Evolutionary conservation across 495 filamentous ascomycete genomes (phyloP).

Genomic region (Hypoxylon subgilvum): DNA sequence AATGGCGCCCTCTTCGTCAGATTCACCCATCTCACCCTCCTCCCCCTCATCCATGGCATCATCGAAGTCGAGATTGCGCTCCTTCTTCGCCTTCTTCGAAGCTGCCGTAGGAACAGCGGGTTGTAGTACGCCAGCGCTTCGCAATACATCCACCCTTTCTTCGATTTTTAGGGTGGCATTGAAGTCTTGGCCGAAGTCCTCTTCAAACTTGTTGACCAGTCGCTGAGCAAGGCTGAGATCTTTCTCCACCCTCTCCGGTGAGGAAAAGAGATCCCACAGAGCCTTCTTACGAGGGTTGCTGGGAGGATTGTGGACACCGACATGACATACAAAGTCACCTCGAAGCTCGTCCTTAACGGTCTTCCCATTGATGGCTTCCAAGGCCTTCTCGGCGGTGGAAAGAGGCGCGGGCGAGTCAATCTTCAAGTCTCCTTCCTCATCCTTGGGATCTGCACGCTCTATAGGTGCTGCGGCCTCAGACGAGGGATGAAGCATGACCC

Average conservation of each 20-base stretch:
- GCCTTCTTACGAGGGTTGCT: constrained; percentile 91
- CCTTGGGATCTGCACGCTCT: constrained; percentile 71
- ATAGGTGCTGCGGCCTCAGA: constrained; percentile 64
- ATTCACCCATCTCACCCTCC: constrained; percentile 69
- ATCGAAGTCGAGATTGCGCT: constrained; percentile 64
- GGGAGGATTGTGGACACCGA: constrained; percentile 91
- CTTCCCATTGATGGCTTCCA: constrained; percentile 93
- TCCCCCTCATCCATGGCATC: constrained; percentile 74
- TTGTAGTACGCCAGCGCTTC: constrained; percentile 73
- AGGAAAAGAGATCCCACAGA: constrained; percentile 92
- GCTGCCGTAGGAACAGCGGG: constrained; percentile 64
- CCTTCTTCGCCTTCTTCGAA: constrained; percentile 66
- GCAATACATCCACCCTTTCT: constrained; percentile 81
- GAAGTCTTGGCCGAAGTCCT: constrained; percentile 72
- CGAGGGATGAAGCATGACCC: constrained; percentile 90
- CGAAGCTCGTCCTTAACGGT: constrained; percentile 90
- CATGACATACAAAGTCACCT: constrained; percentile 96
- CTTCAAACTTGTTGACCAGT: constrained; percentile 78
- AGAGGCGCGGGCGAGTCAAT: constrained; percentile 45
- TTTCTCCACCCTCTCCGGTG: constrained; percentile 83
- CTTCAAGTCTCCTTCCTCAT: constrained; percentile 53
- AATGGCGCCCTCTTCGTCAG: constrained; percentile 74
- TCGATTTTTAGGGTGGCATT: constrained; percentile 81
- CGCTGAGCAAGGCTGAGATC: constrained; percentile 80
- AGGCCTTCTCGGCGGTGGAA: constrained; percentile 77